Base-by-base conservation (phyloP, 1,139 yeast genomes). In the Suhomyces kunorum region DNA sequence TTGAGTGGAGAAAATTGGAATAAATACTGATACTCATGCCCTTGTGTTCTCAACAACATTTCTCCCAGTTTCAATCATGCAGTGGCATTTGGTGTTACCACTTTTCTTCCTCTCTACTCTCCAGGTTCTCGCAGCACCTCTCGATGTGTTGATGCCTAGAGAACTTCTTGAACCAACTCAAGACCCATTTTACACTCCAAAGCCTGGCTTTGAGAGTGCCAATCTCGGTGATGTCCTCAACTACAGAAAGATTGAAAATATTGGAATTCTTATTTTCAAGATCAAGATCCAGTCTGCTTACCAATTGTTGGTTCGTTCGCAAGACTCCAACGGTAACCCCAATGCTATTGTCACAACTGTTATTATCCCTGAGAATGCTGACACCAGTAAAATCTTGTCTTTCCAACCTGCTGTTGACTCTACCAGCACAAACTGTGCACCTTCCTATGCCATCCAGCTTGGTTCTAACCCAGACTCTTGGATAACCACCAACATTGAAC, bases 321-420 rank as follows among this genome's bases (percentile, higher is more conserved):
- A 59, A 24, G 70, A 68, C 43, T 44, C 63, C 3, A 48, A 51
- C 27, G 71, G 68, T 1, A 52, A 58, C 15, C 58, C 74, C 6
- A 55, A 49, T n/a, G 66, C 59, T 3, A 55, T 65, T 18, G 62
- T 60, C 9, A 50, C 67, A 8, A 64, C 72, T 0, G 43, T 66
- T 3, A 47, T 63, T 6, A 58, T 55, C 42, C 70, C 73, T 2
- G 50, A 48, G 36, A 56, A 63, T 40, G 63, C 64, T 4, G 61
- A 66, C 42, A 48, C 58, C 9, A 46, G 46, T 1, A 59, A 57
- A 40, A 36, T 68, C 12, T 47, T 68, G 7, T 56, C 68, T 9
- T 65, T 63, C 45, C 70, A 65, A 40, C 45, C 57, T n/a, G 67
- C 68, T 28, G 57, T 65, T 45, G 71, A 68, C 48, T 47, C 70